Evolutionary conservation across 768 basidiomycete species (phyloP), one percentile per base, ranked within the genome.

Genomic region (Leccinum variicolor): DNA sequence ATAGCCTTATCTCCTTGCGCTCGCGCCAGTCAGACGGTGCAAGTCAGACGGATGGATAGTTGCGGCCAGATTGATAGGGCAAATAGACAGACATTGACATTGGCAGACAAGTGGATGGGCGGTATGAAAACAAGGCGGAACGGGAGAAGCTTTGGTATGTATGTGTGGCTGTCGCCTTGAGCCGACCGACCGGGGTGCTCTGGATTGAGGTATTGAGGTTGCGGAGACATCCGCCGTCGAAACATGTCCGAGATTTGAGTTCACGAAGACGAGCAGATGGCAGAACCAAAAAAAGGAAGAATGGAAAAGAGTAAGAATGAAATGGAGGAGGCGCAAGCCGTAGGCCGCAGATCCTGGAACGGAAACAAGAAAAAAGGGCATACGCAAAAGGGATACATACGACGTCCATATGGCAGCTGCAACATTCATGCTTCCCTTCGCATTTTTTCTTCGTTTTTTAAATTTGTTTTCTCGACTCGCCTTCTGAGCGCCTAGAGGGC

Each of bases 1-100:
- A 53, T 63, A 61, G 50, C 58, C 56, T 66, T 66, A 65, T 65
- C 64, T 65, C 64, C 64, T 56, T 57, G 55, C 46, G 53, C 21
- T 6, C 36, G 17, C 41, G 41, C 41, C 41, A 9, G 41, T 17
- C 5, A 19, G 41, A 43, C 19, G 19, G 41, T 6, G 10, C 10
- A 43, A 31, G 41, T 43, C n/a, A 19, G 41, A 43, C n/a, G 19
- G 41, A 43, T 11, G 11, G 41, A 43, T 6, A 19, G 19, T 19
- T 43, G 31, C 31, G 19, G 19, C 0, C 41, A 43, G 19, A 19
- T 4, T 19, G 41, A 43, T 19, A 11, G 41, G 41, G 41, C 41
- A 19, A 5, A 2, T 11, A 19, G 41, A 43, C 41, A 19, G 41
- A 17, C 19, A 6, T 43, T 43, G 41, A 43, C 41, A 19, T n/a